Conservation (phyloP, 2,329 filamentous ascomycete species). For the Fusarium sarcochroum region DNA sequence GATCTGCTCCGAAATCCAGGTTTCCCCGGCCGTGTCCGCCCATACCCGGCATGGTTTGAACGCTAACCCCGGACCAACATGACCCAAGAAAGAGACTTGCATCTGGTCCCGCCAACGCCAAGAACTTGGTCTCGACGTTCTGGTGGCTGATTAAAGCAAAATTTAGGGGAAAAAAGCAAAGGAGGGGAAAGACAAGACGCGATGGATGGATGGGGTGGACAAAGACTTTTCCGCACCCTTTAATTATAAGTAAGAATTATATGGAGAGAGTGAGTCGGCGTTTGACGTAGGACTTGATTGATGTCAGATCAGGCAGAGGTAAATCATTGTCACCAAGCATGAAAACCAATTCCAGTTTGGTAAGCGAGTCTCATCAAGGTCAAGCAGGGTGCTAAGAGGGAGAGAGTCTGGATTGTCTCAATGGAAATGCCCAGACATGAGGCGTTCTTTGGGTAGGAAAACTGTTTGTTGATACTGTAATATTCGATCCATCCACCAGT, state of each 20-base stretch:
- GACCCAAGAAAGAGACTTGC: constrained; percentile 38
- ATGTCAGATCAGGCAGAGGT: too few species aligned
- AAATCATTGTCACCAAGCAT: too few species aligned
- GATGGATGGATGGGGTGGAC: neutral
- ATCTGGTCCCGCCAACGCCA: constrained; percentile 32
- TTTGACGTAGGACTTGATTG: neutral
- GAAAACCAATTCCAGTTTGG: too few species aligned
- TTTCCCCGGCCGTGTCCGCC: constrained; percentile 28
- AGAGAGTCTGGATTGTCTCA: too few species aligned
- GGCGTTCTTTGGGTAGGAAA: too few species aligned
- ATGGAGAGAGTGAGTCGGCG: neutral
- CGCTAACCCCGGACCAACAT: constrained; percentile 40
- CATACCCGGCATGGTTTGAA: constrained; percentile 35
- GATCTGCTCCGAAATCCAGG: constrained; percentile 21
- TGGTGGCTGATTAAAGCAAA: constrained; percentile 32
- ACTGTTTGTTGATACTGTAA: too few species aligned
- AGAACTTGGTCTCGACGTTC: constrained; percentile 29
- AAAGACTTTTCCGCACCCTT: constrained; percentile 11
- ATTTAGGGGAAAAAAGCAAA: constrained; percentile 8
- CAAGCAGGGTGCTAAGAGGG: too few species aligned
- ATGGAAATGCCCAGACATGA: too few species aligned
- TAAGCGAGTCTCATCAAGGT: too few species aligned
- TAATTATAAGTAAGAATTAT: neutral
- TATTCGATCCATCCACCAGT: too few species aligned
- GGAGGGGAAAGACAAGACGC: constrained; percentile 1